Evolutionary conservation across 257 asterid species (phyloP).

Genomic region (Solanum chilense): DNA sequence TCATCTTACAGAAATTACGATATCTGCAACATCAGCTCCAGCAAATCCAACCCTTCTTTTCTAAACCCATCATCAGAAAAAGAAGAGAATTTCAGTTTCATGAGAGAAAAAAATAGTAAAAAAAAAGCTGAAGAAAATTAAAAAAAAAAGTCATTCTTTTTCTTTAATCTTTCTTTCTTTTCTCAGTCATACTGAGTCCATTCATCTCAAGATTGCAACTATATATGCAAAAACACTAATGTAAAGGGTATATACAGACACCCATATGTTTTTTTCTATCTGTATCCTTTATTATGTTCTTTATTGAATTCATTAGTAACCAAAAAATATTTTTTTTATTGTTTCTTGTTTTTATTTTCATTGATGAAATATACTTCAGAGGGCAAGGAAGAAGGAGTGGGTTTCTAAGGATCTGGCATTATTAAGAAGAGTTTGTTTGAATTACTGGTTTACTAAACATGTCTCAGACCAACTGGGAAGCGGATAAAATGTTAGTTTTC

Average conservation of each 20-base stretch:
- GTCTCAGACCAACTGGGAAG: slow-evolving; percentile 99
- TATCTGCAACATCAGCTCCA: slow-evolving; percentile 41
- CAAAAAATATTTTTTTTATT: background rate
- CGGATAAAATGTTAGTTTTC: slow-evolving; percentile 80
- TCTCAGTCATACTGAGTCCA: background rate
- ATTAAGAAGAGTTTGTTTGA: slow-evolving; percentile 6
- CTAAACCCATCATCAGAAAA: slow-evolving; percentile 7
- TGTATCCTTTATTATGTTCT: background rate
- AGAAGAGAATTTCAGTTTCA: slow-evolving; percentile 25
- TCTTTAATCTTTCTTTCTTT: background rate
- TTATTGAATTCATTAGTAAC: background rate
- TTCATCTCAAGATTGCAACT: background rate
- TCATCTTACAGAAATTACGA: background rate
- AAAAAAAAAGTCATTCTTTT: background rate
- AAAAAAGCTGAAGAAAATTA: background rate
- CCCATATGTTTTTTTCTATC: background rate
- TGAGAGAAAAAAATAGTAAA: slow-evolving; percentile 8
- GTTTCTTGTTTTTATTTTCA: background rate
- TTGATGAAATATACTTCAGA: slow-evolving; percentile 1
- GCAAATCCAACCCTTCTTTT: slow-evolving; percentile 5
- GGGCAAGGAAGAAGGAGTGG: slow-evolving; percentile 13
- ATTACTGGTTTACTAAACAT: slow-evolving; percentile 23
- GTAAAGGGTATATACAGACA: background rate
- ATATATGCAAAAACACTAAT: background rate
- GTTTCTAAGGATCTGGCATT: slow-evolving; percentile 31